Evolutionary conservation across 305 asterid genomes (phyloP), one percentile per base, ranked within the genome.

Genomic region (Fraxinus albicans): DNA sequence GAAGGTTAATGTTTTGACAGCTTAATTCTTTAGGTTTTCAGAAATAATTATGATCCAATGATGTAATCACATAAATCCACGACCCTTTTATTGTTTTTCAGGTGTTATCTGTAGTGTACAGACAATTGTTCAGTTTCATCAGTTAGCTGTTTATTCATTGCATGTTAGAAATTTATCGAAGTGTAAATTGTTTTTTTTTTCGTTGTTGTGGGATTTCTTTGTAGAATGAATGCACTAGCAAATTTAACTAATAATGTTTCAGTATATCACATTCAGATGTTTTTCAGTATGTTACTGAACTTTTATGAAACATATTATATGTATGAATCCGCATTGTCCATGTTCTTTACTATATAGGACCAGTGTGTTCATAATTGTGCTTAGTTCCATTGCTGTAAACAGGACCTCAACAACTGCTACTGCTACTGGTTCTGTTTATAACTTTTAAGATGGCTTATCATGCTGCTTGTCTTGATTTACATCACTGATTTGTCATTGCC

Each of bases 61-160:
- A 70, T 78, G 82, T 80, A 75, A 47, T 84, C 81, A 72, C 84
- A 70, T 75, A 58, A 40, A 78, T 79, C 35, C 72, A 58, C 78
- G 55, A 29, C 73, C 31, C 40, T 31, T 31, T 7, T 69, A 35
- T 8, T 53, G 67, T 69, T 33, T 75, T 81, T 15, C 74, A 25
- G 29, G 34, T 13, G 50, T 87, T 70, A 60, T 44, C 8, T 19
- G 72, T 83, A 73, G 82, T 79, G 84, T 80, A 85, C 80, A 79
- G 67, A 84, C 84, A 73, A 35, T 65, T 67, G 74, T 81, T 55
- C 44, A 40, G 80, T 55, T 77, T 21, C 53, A 80, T 42, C 73
- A 76, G 84, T 83, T 58, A 67, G 84, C 79, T 84, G 33, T 85
- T 21, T 77, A 81, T 77, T 81, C 58, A 29, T 29, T 77, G 80